These are phyloP conservation scores for Paecilomyces fulvus DNA, from an alignment of 2,329 filamentous ascomycete species.

Conservation along the genomic window DNA sequence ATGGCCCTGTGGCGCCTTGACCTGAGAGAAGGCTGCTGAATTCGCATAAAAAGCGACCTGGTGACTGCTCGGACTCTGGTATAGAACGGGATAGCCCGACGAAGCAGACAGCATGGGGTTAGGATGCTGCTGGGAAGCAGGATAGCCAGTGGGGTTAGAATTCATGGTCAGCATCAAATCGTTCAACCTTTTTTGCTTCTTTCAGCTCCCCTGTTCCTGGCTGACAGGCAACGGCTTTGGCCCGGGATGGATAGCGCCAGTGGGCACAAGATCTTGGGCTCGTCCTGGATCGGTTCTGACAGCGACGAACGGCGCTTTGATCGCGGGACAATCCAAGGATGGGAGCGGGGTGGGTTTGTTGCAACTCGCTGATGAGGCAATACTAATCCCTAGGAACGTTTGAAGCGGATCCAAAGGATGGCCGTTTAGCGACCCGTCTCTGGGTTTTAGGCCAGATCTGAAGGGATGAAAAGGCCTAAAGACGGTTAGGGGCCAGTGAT, in stretches of 20 bases:
- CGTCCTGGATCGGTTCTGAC: too few species aligned
- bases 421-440: conserved; percentile 11
- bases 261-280: not conserved
- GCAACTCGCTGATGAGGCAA: not conserved
- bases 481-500: conserved; percentile 7
- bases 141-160: conserved; percentile 21
- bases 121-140: conserved; percentile 12
- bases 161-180: conserved; percentile 16
- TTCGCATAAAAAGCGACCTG: conserved; percentile 30
- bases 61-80: conserved; percentile 14
- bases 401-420: conserved; percentile 3
- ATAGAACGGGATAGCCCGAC: conserved; percentile 26
- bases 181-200: not conserved
- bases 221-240: conserved; percentile 12
- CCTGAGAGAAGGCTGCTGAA: conserved; percentile 21
- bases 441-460: conserved; percentile 4
- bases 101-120: conserved; percentile 9
- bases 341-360: not conserved
- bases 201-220: conserved; percentile 5
- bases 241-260: not conserved
- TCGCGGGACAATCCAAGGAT: not conserved
- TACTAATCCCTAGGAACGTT: conserved; percentile 4
- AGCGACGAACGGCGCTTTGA: not conserved
- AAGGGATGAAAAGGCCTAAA: conserved; percentile 5
- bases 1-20: conserved; percentile 15